Base-by-base conservation (phyloP, 345 rosid genomes). In the Tarenaya hassleriana region DNA sequence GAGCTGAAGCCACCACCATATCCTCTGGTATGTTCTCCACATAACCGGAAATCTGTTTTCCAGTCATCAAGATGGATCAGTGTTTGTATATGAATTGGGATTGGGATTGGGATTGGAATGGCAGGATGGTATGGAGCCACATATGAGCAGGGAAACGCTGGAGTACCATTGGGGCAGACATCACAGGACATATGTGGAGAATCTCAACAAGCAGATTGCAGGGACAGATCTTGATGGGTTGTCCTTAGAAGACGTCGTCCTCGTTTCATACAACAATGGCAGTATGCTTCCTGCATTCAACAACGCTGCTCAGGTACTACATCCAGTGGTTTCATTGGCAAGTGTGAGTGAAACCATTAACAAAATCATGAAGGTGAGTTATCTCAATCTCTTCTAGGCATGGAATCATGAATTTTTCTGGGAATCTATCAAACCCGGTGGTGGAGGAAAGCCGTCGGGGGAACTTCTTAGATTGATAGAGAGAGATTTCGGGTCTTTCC, bases 331-430 rank as follows among this genome's bases (percentile, higher is more conserved):
- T 48, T 16, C 31, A 10, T 1, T 16, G 46, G n/a, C 27, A 4
- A n/a, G 7, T 2, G 21, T 8, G 12, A 7, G 20, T 37, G 9
- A 40, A 4, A 24, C 27, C 7, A 20, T 24, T 17, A 29, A 8
- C 16, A 27, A 11, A 12, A 50, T 5, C 4, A 34, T 6, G 34
- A 31, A 31, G 58, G 54, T 58, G 55, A 51, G 32, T 7, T 43
- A 7, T 34, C 20, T 11, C 41, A 24, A 24, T 2, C 5, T 75
- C n/a, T 19, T 49, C 27, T 54, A 91, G 96, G 88, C 86, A 20
- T 91, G 95, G 98, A 87, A 91, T 75, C 96, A 91, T 41, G 86
- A 87, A 3, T 91, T 91, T 66, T 82, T 91, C 61, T 91, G 95
- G 98, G 92, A 83, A 63, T 87, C 94, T 44, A 84, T 87, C 79